A percentile compares a stretch with the other conserved stretches of the same genome.
Evolutionary conservation across 352 stramenopile genomes (phyloP).

Genomic region (Phytophthora meadii): DNA sequence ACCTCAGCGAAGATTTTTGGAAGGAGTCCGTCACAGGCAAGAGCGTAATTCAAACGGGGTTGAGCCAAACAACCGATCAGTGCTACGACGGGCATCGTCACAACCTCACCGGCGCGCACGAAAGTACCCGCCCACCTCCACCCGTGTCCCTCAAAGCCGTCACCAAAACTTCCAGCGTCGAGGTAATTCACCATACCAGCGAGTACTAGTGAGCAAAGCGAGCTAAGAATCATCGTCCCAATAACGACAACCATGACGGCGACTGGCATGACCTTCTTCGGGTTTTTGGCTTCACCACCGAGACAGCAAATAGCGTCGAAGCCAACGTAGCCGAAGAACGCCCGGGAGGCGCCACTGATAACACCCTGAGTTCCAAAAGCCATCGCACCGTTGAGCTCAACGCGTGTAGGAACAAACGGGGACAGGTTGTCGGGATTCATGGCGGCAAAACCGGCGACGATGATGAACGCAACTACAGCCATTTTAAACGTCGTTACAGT

Average conservation of each 20-base stretch:
- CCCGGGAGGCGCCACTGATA: slow-evolving; percentile 82
- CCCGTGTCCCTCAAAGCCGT: slow-evolving; percentile 55
- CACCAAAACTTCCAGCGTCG: slow-evolving; percentile 52
- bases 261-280: slow-evolving; percentile 77
- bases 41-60: slow-evolving; percentile 92
- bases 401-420: slow-evolving; percentile 75
- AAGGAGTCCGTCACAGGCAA: slow-evolving; percentile 94
- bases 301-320: slow-evolving; percentile 95
- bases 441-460: slow-evolving; percentile 80
- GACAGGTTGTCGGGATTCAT: slow-evolving; percentile 82
- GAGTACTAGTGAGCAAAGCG: slow-evolving; percentile 85
- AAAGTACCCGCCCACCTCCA: slow-evolving; percentile 57
- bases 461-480: slow-evolving; percentile 90
- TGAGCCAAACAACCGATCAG: slow-evolving; percentile 96
- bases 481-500: slow-evolving; percentile 81
- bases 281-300: slow-evolving; percentile 77
- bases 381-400: slow-evolving; percentile 27
- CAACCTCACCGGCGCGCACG: slow-evolving; percentile 60
- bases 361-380: slow-evolving; percentile 69
- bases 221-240: slow-evolving; percentile 70
- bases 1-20: slow-evolving; percentile 90
- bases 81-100: slow-evolving; percentile 95
- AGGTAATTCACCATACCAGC: slow-evolving; percentile 77
- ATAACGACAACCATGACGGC: slow-evolving; percentile 83
- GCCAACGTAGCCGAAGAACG: slow-evolving; percentile 94